A percentile compares a stretch with the other conserved stretches of the same genome.
These are phyloP conservation scores for Cercospora sp. DNA, from an alignment of 2,329 filamentous ascomycete genomes.

Conservation along the genomic window DNA sequence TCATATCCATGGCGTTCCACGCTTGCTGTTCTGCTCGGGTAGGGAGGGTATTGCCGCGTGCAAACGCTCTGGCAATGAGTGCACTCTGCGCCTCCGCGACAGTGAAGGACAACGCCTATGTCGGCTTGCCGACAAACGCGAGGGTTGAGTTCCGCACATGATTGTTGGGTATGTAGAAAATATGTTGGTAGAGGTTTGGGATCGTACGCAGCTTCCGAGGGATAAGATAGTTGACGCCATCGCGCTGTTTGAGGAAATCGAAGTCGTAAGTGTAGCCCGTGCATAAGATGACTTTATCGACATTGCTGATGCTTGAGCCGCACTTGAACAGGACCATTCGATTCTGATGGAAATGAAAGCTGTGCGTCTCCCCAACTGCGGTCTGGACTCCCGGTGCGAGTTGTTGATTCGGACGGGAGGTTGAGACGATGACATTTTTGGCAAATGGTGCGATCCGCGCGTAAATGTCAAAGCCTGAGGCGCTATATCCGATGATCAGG, in stretches of 20 bases:
- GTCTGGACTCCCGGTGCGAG: neutral
- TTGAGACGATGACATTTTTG: conserved; percentile 9
- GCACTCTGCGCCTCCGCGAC: neutral
- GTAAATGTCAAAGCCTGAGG: conserved; percentile 22
- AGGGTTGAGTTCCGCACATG: no score
- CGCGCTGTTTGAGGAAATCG: conserved; percentile 14
- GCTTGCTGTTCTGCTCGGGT: no score
- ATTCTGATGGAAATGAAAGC: neutral
- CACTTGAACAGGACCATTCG: conserved; percentile 8
- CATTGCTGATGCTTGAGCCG: neutral
- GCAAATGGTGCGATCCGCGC: neutral
- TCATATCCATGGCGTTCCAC: no score
- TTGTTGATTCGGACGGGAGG: neutral
- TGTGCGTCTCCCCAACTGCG: neutral
- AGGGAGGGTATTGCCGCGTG: no score
- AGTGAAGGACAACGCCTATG: neutral
- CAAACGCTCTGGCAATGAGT: neutral
- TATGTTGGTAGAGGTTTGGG: neutral
- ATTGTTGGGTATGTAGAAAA: neutral
- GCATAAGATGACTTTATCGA: conserved; percentile 20
- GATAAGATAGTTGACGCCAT: neutral
- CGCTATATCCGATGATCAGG: conserved; percentile 19
- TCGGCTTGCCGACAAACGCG: no score
- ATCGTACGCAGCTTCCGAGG: neutral
- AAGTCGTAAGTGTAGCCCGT: conserved; percentile 21